Conservation (phyloP, 495 filamentous ascomycete genomes). For the Chaetomium fimeti region DNA sequence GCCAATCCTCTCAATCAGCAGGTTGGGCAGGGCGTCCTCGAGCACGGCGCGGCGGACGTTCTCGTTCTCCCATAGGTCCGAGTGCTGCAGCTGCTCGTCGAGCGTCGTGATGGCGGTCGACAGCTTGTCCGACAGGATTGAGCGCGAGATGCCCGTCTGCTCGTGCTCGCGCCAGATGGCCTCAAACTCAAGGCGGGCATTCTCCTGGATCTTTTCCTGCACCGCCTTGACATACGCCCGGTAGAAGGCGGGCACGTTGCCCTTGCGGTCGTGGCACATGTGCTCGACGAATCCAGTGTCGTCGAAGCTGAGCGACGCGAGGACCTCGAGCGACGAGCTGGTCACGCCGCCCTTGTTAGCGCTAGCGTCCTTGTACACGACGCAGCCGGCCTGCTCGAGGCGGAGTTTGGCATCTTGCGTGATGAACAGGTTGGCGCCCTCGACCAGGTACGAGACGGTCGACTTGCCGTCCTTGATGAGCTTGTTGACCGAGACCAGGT, state of each 20-base stretch:
- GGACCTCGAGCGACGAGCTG: conserved; percentile 93
- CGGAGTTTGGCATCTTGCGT: conserved; percentile 97
- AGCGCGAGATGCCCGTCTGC: conserved; percentile 72
- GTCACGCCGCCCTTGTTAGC: conserved; percentile 99
- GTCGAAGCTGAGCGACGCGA: conserved; percentile 91
- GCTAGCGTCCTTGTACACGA: conserved; percentile 95
- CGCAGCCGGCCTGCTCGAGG: conserved; percentile 87
- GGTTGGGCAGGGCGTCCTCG: conserved; percentile 77
- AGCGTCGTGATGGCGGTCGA: conserved; percentile 89
- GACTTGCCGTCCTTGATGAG: conserved; percentile 83
- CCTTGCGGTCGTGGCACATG: conserved; percentile 84
- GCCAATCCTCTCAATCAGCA: conserved; percentile 85
- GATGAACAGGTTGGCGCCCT: conserved; percentile 97
- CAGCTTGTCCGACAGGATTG: conserved; percentile 82
- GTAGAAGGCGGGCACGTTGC: conserved; percentile 86
- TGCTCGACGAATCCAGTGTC: conserved; percentile 82
- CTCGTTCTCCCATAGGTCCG: conserved; percentile 85
- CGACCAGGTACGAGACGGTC: conserved; percentile 89
- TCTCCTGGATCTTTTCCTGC: conserved; percentile 81
- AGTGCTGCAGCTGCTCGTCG: conserved; percentile 91
- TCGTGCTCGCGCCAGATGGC: conserved; percentile 95
- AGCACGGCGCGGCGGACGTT: conserved; percentile 75
- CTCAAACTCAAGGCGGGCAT: conserved; percentile 91
- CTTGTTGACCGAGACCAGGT: conserved; percentile 77
- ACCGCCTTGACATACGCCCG: conserved; percentile 87